phyloP scores from a whole-genome alignment of 2,329 filamentous ascomycete genomes.

The Claviceps paspali region DNA sequence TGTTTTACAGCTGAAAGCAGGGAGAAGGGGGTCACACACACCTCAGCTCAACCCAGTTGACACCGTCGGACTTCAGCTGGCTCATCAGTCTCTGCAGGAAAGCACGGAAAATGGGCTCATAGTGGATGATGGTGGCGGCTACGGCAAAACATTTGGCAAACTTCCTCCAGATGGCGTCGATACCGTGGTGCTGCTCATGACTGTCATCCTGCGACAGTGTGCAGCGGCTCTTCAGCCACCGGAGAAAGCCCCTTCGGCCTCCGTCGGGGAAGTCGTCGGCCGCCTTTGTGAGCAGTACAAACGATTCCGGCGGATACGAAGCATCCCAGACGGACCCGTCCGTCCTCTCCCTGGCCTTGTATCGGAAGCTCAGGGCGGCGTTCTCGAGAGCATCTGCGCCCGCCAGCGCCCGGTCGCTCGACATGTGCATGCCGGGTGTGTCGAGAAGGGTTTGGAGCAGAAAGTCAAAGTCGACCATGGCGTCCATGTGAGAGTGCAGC shows the following conservation, averaged over 20 bases:
- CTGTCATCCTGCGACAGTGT: slow-evolving; percentile 59
- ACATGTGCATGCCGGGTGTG: slow-evolving; percentile 61
- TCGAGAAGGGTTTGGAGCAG: slow-evolving; percentile 56
- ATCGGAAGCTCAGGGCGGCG: slow-evolving; percentile 47
- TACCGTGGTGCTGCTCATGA: slow-evolving; percentile 65
- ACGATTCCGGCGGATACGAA: slow-evolving; percentile 42
- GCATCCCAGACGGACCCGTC: slow-evolving; percentile 48
- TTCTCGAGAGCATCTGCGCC: slow-evolving; percentile 36
- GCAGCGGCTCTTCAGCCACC: slow-evolving; percentile 61
- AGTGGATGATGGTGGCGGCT: slow-evolving; percentile 61
- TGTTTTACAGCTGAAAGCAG: no score
- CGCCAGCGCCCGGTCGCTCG: slow-evolving; percentile 39
- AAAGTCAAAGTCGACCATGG: slow-evolving; percentile 79
- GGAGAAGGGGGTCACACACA: slow-evolving; percentile 20
- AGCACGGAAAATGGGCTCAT: slow-evolving; percentile 74
- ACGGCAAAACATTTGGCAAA: slow-evolving; percentile 63
- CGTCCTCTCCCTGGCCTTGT: slow-evolving; percentile 29
- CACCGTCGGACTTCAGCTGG: slow-evolving; percentile 62
- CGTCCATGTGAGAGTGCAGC: slow-evolving; percentile 77
- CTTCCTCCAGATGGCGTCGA: slow-evolving; percentile 73
- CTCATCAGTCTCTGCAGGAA: slow-evolving; percentile 60
- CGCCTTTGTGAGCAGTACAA: slow-evolving; percentile 43
- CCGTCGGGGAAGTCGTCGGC: slow-evolving; percentile 63
- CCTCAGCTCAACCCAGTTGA: slow-evolving; percentile 70
- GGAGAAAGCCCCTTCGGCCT: slow-evolving; percentile 55